A percentile compares a stretch with the other conserved stretches of the same genome.
These are phyloP conservation scores for Kwoniella bestiolae DNA, from an alignment of 768 basidiomycete species.

Conservation along the genomic window DNA sequence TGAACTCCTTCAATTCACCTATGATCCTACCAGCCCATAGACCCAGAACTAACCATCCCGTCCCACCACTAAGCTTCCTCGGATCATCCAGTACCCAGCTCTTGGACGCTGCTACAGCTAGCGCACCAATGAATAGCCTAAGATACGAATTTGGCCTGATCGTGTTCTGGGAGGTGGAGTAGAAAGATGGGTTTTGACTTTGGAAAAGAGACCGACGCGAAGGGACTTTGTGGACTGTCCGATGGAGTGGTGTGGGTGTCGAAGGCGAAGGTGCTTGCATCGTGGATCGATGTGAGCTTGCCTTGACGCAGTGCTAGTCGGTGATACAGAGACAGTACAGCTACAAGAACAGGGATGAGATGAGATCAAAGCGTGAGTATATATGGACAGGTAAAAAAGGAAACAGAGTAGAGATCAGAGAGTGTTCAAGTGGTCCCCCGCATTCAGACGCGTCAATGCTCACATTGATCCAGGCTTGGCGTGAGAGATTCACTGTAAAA, in stretches of 20 bases:
- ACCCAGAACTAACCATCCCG: constrained; percentile 37
- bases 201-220: constrained; percentile 1
- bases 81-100: constrained; percentile 33
- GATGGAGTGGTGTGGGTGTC: constrained; percentile 23
- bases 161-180: neutral
- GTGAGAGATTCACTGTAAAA: neutral
- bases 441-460: neutral
- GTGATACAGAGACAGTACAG: no score
- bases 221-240: constrained; percentile 23
- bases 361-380: neutral
- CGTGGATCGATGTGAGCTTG: neutral
- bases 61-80: constrained; percentile 20
- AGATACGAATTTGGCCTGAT: constrained; percentile 20
- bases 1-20: constrained; percentile 20
- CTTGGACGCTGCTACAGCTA: constrained; percentile 35
- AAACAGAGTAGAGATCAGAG: neutral
- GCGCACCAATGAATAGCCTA: constrained; percentile 31
- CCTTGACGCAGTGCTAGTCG: neutral
- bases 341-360: neutral
- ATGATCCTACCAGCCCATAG: constrained; percentile 35
- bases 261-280: constrained; percentile 12
- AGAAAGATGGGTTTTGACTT: neutral
- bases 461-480: neutral
- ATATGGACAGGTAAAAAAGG: neutral
- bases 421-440: no score